These are phyloP conservation scores for Isatis tinctoria DNA, from an alignment of 345 rosid genomes.

Conservation along the genomic window DNA sequence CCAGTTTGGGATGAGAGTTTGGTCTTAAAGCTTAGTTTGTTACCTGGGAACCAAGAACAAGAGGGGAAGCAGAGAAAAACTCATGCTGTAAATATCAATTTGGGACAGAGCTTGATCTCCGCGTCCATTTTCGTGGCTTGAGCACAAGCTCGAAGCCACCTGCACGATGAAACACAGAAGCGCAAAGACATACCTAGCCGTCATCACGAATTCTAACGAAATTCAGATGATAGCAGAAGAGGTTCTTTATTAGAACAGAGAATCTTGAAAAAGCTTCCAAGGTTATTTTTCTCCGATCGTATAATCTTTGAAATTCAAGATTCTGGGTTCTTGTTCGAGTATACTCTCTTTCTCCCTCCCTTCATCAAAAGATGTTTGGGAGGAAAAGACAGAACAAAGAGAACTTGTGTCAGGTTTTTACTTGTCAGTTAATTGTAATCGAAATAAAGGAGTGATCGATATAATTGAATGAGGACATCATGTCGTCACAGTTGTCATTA, in stretches of 20 bases:
- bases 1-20: background rate
- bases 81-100: slow-evolving; percentile 50
- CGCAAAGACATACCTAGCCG: background rate
- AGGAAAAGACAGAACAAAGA: background rate
- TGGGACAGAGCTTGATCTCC: slow-evolving; percentile 61
- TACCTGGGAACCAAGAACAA: slow-evolving; percentile 43
- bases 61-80: slow-evolving; percentile 43
- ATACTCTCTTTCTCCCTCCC: background rate
- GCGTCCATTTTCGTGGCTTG: slow-evolving; percentile 21
- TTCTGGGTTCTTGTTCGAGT: background rate
- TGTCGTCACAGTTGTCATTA: background rate
- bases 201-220: background rate
- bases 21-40: background rate
- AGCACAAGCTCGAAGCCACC: slow-evolving; percentile 23
- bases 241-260: background rate
- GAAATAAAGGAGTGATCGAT: too few relatives aligned
- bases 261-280: background rate
- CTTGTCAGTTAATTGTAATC: background rate
- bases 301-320: background rate
- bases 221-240: background rate
- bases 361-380: background rate
- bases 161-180: slow-evolving; percentile 11
- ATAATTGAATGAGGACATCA: background rate
- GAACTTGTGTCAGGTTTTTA: background rate
- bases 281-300: background rate